Conservation (phyloP, 805 yeast species). For the Isabelozyma pseudorhagii region DNA sequence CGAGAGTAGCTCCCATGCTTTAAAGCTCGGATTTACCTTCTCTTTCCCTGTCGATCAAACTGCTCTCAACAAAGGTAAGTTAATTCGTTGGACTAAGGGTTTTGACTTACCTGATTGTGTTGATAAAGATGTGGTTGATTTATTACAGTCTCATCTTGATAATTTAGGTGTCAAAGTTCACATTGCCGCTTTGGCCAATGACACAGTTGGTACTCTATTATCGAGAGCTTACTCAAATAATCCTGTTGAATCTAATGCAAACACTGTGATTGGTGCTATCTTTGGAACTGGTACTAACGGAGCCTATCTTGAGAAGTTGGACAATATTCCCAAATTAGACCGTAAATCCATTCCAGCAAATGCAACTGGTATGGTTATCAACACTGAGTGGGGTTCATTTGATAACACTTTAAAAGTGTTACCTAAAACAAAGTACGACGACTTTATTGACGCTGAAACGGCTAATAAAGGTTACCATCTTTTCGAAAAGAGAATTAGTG, state of each 20-base stretch:
- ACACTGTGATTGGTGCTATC: constrained; percentile 83
- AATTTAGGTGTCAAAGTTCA: constrained; percentile 55
- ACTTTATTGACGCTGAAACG: constrained; percentile 64
- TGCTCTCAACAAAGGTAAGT: constrained; percentile 71
- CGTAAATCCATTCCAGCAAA: constrained; percentile 34
- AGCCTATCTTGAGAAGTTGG: constrained; percentile 79
- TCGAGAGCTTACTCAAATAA: constrained; percentile 80
- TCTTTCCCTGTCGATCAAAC: constrained; percentile 91
- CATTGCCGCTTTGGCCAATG: constrained; percentile 90
- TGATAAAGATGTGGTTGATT: constrained; percentile 74
- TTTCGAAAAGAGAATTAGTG: constrained; percentile 89
- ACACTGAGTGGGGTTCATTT: constrained; percentile 98
- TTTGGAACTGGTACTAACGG: constrained; percentile 99
- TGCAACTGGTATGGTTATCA: constrained; percentile 74
- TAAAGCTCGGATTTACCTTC: constrained; percentile 89
- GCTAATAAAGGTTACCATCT: constrained; percentile 85
- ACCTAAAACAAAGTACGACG: constrained; percentile 79
- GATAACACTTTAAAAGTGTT: constrained; percentile 75
- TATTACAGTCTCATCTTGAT: constrained; percentile 70
- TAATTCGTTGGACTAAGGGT: constrained; percentile 96
- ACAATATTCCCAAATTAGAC: constrained; percentile 72
- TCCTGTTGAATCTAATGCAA: constrained; percentile 59
- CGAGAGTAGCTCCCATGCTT: constrained; percentile 18
- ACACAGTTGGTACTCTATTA: constrained; percentile 90
- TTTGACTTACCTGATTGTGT: constrained; percentile 83